Evolutionary conservation across 768 basidiomycete genomes (phyloP).

Genomic region (Rossbeevera mucosa): DNA sequence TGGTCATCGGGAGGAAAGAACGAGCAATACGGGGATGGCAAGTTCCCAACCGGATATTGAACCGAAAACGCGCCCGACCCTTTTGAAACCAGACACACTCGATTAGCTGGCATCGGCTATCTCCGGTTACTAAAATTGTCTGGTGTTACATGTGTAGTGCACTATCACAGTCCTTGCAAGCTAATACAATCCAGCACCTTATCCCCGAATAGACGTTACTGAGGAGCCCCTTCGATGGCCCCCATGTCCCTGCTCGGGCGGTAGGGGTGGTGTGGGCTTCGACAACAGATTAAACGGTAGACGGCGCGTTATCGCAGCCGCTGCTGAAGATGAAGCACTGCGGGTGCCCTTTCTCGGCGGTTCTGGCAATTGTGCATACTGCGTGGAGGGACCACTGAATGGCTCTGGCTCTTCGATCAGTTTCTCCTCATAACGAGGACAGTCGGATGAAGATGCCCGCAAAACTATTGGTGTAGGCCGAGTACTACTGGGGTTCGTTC

Average conservation of each 20-base stretch:
- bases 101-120: slow-evolving; percentile 19
- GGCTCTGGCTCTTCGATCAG: slow-evolving; percentile 44
- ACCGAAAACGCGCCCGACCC: background rate
- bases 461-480: slow-evolving; percentile 40
- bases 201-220: slow-evolving; percentile 33
- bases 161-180: slow-evolving; percentile 17
- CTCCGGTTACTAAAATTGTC: slow-evolving; percentile 12
- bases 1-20: slow-evolving; percentile 44
- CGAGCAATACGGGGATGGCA: background rate
- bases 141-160: slow-evolving; percentile 20
- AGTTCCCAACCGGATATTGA: background rate
- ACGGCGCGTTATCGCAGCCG: slow-evolving; percentile 49
- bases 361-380: slow-evolving; percentile 69
- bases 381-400: slow-evolving; percentile 62
- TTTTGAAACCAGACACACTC: slow-evolving; percentile 14
- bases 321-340: slow-evolving; percentile 39
- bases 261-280: slow-evolving; percentile 40
- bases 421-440: slow-evolving; percentile 34
- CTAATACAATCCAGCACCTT: slow-evolving; percentile 22
- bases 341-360: slow-evolving; percentile 50
- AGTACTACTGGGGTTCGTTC: slow-evolving; percentile 55
- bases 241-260: slow-evolving; percentile 22
- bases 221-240: slow-evolving; percentile 44
- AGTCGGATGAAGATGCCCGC: slow-evolving; percentile 57
- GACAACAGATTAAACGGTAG: slow-evolving; percentile 67